A percentile compares a stretch with the other conserved stretches of the same genome.
Evolutionary conservation across 352 stramenopile genomes (phyloP).

Genomic region (Phytophthora niederhauseri): DNA sequence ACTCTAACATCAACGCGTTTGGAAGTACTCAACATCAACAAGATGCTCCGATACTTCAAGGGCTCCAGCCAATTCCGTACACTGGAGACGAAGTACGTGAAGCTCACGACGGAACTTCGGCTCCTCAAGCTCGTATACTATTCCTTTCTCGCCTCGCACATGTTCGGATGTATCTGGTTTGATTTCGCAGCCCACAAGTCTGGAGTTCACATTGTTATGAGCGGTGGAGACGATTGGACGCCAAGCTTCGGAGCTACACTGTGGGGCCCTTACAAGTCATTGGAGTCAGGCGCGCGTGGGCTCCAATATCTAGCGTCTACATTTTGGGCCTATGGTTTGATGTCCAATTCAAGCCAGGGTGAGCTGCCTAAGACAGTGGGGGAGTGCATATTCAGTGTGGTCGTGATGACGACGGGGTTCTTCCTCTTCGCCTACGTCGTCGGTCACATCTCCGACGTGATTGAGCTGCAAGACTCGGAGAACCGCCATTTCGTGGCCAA

Average conservation of each 20-base stretch:
- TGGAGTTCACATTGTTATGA: slow-evolving; percentile 38
- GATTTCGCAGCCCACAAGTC: slow-evolving; percentile 60
- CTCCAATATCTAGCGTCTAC: slow-evolving; percentile 56
- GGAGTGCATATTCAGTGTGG: slow-evolving; percentile 62
- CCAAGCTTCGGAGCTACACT: slow-evolving; percentile 38
- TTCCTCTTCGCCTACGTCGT: slow-evolving; percentile 70
- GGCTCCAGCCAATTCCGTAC: slow-evolving; percentile 48
- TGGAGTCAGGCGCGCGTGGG: slow-evolving; percentile 29
- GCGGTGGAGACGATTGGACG: slow-evolving; percentile 16
- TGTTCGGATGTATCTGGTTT: slow-evolving; percentile 67
- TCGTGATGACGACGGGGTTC: slow-evolving; percentile 63
- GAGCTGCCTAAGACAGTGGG: slow-evolving; percentile 52
- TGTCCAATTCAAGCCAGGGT: slow-evolving; percentile 61
- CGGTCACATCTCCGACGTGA: slow-evolving; percentile 64
- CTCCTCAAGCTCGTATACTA: slow-evolving; percentile 65
- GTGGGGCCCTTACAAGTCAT: slow-evolving; percentile 34
- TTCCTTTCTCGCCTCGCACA: slow-evolving; percentile 55
- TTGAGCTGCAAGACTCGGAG: slow-evolving; percentile 61
- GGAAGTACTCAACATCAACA: slow-evolving; percentile 64
- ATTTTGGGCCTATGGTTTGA: slow-evolving; percentile 63
- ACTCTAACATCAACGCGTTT: slow-evolving; percentile 14
- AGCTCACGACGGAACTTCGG: slow-evolving; percentile 52
- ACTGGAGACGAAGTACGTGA: slow-evolving; percentile 60
- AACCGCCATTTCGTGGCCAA: slow-evolving; percentile 66
- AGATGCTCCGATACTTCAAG: slow-evolving; percentile 62